phyloP scores from a whole-genome alignment of 2,329 filamentous ascomycete genomes.

The Ophiocordyceps polyrhachis-furcata region DNA sequence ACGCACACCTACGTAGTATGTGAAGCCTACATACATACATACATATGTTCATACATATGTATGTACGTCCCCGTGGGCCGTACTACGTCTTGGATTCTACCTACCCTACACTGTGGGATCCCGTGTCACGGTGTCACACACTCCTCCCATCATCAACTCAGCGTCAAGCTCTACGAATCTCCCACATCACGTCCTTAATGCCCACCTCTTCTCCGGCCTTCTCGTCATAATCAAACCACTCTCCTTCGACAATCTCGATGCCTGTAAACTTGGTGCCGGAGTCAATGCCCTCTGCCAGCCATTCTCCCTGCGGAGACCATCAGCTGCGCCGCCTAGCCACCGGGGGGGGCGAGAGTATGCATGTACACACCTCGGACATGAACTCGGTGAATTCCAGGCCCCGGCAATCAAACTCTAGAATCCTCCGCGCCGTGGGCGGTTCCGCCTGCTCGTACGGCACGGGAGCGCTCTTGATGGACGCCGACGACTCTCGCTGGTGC shows the following conservation, averaged over 20 bases:
- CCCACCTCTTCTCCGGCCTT: slow-evolving; percentile 83
- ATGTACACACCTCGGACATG: slow-evolving; percentile 62
- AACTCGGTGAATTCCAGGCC: slow-evolving; percentile 87
- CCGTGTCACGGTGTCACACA: background rate
- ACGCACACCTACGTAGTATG: no score
- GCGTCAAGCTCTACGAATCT: slow-evolving; percentile 52
- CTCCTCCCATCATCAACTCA: background rate
- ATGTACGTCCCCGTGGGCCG: no score
- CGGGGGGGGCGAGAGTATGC: background rate
- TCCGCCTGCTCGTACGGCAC: slow-evolving; percentile 51
- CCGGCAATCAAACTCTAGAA: slow-evolving; percentile 85
- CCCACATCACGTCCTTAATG: slow-evolving; percentile 78
- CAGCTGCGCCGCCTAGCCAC: background rate
- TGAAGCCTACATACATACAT: no score
- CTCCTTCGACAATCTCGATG: slow-evolving; percentile 72
- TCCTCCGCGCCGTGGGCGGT: slow-evolving; percentile 55
- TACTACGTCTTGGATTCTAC: no score
- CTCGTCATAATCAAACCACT: slow-evolving; percentile 98
- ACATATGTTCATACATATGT: no score
- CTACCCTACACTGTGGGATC: background rate
- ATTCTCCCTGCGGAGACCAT: slow-evolving; percentile 48
- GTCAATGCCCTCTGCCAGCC: slow-evolving; percentile 67
- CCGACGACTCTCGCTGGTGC: slow-evolving; percentile 60
- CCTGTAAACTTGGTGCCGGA: slow-evolving; percentile 63
- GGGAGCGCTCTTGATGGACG: slow-evolving; percentile 61